These are phyloP conservation scores for Populus alba DNA, from an alignment of 345 rosid genomes.

Conservation along the genomic window DNA sequence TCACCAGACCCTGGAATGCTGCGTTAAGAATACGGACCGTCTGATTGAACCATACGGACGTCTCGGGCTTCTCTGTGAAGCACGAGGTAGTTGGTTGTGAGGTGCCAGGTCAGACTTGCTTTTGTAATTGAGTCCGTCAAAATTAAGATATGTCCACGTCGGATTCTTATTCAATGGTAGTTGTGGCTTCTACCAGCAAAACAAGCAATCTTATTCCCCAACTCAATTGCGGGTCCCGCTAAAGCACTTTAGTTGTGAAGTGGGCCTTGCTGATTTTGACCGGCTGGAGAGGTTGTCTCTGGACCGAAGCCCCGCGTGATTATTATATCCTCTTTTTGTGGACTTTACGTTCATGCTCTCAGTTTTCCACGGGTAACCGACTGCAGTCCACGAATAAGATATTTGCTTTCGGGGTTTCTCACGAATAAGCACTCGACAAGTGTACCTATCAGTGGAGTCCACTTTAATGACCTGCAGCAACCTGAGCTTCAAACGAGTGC, in stretches of 20 bases:
- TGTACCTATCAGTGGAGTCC: neutral
- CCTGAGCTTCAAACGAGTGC: neutral
- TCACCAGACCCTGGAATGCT: neutral
- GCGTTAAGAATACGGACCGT: slow-evolving; percentile 16
- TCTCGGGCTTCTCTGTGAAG: neutral
- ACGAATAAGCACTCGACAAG: neutral
- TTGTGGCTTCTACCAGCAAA: neutral
- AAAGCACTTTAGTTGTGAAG: neutral
- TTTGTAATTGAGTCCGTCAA: neutral
- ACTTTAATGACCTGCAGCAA: neutral
- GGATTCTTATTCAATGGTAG: slow-evolving; percentile 28
- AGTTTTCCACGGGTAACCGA: neutral
- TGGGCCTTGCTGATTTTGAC: slow-evolving; percentile 8
- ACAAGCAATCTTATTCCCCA: neutral
- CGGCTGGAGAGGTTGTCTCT: slow-evolving; percentile 18
- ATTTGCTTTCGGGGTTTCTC: neutral
- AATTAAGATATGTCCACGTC: slow-evolving; percentile 21
- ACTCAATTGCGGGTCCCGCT: neutral
- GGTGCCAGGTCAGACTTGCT: slow-evolving; percentile 21
- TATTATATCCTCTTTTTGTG: neutral
- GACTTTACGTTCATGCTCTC: neutral
- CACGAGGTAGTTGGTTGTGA: neutral
- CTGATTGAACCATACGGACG: slow-evolving; percentile 6
- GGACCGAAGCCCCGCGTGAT: slow-evolving; percentile 14
- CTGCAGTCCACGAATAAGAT: neutral